These are phyloP conservation scores for Leccinum barrowsii DNA, from an alignment of 768 basidiomycete genomes.

Conservation along the genomic window DNA sequence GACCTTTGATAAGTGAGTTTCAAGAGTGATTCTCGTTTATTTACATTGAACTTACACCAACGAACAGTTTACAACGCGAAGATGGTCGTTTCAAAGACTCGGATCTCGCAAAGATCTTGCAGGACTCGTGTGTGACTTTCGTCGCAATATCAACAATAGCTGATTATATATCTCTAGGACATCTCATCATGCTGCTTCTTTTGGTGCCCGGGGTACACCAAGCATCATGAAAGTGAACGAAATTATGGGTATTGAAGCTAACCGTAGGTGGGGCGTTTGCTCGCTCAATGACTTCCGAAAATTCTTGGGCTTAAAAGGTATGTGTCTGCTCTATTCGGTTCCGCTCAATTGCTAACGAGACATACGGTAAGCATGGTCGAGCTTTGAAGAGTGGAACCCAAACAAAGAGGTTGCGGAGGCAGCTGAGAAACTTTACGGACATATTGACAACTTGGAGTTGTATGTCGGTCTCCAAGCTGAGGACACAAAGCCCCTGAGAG, in stretches of 20 bases:
- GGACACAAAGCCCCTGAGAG: slow-evolving; percentile 66
- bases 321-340: slow-evolving; percentile 13
- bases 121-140: slow-evolving; percentile 54
- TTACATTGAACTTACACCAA: slow-evolving; percentile 3
- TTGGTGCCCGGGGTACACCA: slow-evolving; percentile 76
- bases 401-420: slow-evolving; percentile 62
- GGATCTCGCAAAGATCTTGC: slow-evolving; percentile 63
- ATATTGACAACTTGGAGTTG: slow-evolving; percentile 74
- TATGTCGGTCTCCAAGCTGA: slow-evolving; percentile 82
- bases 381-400: slow-evolving; percentile 81
- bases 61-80: slow-evolving; percentile 55
- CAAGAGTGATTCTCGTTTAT: not conserved
- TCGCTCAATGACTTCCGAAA: slow-evolving; percentile 81
- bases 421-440: slow-evolving; percentile 74
- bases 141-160: not conserved
- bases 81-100: slow-evolving; percentile 63
- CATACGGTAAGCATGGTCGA: slow-evolving; percentile 49
- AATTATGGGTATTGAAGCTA: slow-evolving; percentile 80
- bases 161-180: slow-evolving; percentile 41
- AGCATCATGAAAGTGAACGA: slow-evolving; percentile 73
- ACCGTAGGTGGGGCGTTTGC: slow-evolving; percentile 76
- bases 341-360: not conserved
- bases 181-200: slow-evolving; percentile 66
- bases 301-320: slow-evolving; percentile 77
- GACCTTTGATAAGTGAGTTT: slow-evolving; percentile 59